A percentile compares a stretch with the other conserved stretches of the same genome.
These are phyloP conservation scores for Sporothrix mexicana DNA, from an alignment of 2,329 filamentous ascomycete species.

Conservation along the genomic window DNA sequence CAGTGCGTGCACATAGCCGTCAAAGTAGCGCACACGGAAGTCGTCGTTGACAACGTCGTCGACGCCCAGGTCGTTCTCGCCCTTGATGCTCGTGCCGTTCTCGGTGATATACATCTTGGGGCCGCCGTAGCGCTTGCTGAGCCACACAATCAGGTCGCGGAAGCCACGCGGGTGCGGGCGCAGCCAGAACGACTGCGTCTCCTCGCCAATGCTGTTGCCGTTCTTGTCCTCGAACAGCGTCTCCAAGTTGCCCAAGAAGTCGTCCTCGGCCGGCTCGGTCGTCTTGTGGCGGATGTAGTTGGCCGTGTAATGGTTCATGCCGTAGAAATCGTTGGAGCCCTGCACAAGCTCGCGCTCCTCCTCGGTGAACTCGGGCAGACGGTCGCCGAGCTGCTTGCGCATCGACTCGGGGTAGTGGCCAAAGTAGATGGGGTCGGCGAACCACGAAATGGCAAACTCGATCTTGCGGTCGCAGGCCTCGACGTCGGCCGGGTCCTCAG, in stretches of 20 bases:
- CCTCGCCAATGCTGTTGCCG: constrained; percentile 76
- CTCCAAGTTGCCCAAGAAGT: constrained; percentile 78
- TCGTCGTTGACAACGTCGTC: constrained; percentile 79
- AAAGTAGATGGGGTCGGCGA: constrained; percentile 84
- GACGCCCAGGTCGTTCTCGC: constrained; percentile 75
- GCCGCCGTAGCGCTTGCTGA: constrained; percentile 74
- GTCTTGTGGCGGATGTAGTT: constrained; percentile 81
- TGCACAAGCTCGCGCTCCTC: constrained; percentile 76
- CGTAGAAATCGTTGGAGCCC: constrained; percentile 92
- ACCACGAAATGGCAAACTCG: constrained; percentile 88
- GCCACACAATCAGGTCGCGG: constrained; percentile 76
- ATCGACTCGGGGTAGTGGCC: constrained; percentile 85
- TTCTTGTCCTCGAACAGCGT: constrained; percentile 72
- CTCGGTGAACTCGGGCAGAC: constrained; percentile 74
- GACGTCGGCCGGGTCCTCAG: constrained; percentile 73
- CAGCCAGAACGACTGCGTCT: constrained; percentile 84
- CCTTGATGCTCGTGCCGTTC: constrained; percentile 84
- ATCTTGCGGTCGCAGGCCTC: constrained; percentile 80
- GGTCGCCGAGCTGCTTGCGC: constrained; percentile 77
- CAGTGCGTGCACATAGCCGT: constrained; percentile 77
- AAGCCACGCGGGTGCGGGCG: constrained; percentile 77
- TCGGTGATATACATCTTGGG: constrained; percentile 88
- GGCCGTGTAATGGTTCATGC: constrained; percentile 92
- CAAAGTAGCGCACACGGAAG: constrained; percentile 80
- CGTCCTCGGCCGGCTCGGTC: constrained; percentile 64